phyloP scores from a whole-genome alignment of 805 yeast genomes.

The Nakazawaea pomicola region DNA sequence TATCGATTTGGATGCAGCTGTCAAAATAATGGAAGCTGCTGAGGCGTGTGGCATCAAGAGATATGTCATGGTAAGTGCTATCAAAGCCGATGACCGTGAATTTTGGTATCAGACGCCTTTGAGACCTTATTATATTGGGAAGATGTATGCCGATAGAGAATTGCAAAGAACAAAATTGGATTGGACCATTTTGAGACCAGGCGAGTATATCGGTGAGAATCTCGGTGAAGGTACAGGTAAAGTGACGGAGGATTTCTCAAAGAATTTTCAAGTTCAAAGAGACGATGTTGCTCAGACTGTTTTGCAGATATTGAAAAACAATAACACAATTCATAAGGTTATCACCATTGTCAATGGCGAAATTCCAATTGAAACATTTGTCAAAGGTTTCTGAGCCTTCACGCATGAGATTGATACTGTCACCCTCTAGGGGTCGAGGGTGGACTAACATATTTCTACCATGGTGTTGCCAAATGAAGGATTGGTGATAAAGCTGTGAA shows the following conservation, averaged over 20 bases:
- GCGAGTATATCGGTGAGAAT: constrained; percentile 32
- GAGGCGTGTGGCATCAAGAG: constrained; percentile 37
- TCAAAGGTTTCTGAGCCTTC: not conserved
- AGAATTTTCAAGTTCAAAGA: constrained; percentile 30
- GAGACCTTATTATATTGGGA: constrained; percentile 51
- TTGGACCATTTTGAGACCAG: constrained; percentile 57
- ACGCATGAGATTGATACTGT: too few species aligned
- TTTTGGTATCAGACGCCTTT: constrained; percentile 35
- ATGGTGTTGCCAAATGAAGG: too few species aligned
- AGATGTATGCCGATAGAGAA: constrained; percentile 53
- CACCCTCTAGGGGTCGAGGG: too few species aligned
- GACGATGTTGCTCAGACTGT: constrained; percentile 53
- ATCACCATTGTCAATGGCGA: constrained; percentile 42
- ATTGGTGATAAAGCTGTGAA: too few species aligned
- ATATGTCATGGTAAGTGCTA: constrained; percentile 50
- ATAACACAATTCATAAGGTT: constrained; percentile 35
- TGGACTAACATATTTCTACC: too few species aligned
- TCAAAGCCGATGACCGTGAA: constrained; percentile 46
- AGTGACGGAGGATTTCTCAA: constrained; percentile 14
- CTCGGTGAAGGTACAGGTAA: constrained; percentile 39
- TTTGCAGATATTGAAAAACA: constrained; percentile 30
- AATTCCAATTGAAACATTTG: constrained; percentile 17
- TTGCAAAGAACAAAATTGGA: constrained; percentile 36
- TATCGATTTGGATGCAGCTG: constrained; percentile 61
- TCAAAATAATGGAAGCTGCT: constrained; percentile 51